phyloP scores from a whole-genome alignment of 2,329 filamentous ascomycete genomes.

The Aspergillus hortae region DNA sequence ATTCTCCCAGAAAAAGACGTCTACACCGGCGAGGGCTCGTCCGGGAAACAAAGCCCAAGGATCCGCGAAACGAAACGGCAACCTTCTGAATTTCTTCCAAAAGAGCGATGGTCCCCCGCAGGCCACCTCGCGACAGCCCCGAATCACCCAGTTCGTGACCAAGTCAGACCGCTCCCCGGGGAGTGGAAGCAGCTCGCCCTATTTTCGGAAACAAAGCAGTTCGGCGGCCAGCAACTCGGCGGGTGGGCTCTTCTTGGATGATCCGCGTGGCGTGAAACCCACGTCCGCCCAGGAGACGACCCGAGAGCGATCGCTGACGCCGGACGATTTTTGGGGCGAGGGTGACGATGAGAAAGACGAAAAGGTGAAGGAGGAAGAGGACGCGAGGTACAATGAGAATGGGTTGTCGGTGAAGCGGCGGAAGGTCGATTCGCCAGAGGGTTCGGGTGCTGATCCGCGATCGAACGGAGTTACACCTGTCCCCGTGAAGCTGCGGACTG shows the following conservation, averaged over 20 bases:
- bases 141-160: conserved; percentile 50
- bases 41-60: conserved; percentile 13
- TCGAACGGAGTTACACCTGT: conserved; percentile 1
- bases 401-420: conserved; percentile 30
- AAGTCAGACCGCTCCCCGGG: conserved; percentile 28
- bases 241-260: conserved; percentile 36
- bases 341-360: conserved; percentile 14
- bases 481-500: conserved; percentile 10
- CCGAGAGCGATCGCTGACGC: conserved; percentile 24
- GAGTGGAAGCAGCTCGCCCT: conserved; percentile 11
- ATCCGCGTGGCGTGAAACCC: conserved; percentile 20
- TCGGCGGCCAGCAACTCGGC: conserved; percentile 8
- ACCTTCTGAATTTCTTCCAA: conserved; percentile 72
- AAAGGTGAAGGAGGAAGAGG: conserved; percentile 7
- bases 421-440: conserved; percentile 25
- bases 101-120: conserved; percentile 57
- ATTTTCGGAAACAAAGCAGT: conserved; percentile 9
- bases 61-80: conserved; percentile 50
- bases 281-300: background rate
- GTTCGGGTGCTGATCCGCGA: background rate
- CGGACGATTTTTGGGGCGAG: conserved; percentile 34
- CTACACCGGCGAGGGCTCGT: conserved; percentile 21
- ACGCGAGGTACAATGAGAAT: conserved; percentile 31
- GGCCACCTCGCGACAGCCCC: conserved; percentile 48
- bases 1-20: conserved; percentile 18